These are phyloP conservation scores for Fusarium sp. DNA, from an alignment of 2,329 filamentous ascomycete genomes.

Conservation along the genomic window DNA sequence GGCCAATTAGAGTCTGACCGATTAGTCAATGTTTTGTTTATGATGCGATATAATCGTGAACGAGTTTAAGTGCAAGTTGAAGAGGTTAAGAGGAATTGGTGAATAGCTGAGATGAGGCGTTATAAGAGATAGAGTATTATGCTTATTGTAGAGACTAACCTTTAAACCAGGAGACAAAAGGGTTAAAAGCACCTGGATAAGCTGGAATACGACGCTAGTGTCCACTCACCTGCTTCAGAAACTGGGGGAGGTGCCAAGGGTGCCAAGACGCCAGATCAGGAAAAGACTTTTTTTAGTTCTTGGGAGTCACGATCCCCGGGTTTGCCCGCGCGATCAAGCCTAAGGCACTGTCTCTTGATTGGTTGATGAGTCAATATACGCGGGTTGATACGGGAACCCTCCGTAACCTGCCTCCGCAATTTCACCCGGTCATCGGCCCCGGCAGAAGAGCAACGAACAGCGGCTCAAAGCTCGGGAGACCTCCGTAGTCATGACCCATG, in stretches of 20 bases:
- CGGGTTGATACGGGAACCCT: conserved; percentile 7
- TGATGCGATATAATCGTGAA: neutral
- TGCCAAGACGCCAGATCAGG: conserved; percentile 20
- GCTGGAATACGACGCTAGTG: conserved; percentile 12
- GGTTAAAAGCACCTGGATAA: conserved; percentile 30
- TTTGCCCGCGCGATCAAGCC: conserved; percentile 40
- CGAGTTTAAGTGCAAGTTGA: neutral
- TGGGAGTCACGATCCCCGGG: conserved; percentile 37
- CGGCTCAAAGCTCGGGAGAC: conserved; percentile 30
- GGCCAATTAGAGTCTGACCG: neutral
- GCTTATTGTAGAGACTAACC: neutral
- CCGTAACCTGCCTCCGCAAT: conserved; percentile 9
- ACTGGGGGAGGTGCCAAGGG: conserved; percentile 26
- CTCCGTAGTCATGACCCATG: conserved; percentile 28
- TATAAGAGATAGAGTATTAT: conserved; percentile 11
- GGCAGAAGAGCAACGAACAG: conserved; percentile 2
- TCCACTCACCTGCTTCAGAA: conserved; percentile 23
- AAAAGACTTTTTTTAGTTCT: conserved; percentile 19
- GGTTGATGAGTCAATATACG: neutral
- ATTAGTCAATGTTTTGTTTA: conserved; percentile 10
- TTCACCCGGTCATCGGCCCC: conserved; percentile 23
- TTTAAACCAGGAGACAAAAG: conserved; percentile 31
- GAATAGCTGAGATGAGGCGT: neutral
- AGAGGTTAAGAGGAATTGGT: neutral
- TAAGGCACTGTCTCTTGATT: conserved; percentile 5